Conservation (phyloP, 768 basidiomycete genomes). For the Asterophora lycoperdoides region DNA sequence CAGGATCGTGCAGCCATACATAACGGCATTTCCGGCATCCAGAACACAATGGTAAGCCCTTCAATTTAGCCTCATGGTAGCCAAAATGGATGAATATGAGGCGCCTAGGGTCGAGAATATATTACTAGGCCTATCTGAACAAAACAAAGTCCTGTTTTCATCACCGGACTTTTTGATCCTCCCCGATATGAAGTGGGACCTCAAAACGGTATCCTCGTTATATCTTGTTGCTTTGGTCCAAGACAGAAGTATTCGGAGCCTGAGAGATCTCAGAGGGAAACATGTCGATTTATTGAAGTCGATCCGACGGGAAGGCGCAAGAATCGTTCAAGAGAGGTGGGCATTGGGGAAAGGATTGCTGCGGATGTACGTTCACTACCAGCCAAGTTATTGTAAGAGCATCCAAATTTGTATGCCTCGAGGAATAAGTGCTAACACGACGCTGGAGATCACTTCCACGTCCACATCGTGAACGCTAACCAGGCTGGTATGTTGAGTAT, state of each 20-base stretch:
- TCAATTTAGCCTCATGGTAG: background rate
- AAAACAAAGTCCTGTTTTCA: conserved; percentile 64
- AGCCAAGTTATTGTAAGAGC: conserved; percentile 86
- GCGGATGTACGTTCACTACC: conserved; percentile 89
- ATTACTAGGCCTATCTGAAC: conserved; percentile 70
- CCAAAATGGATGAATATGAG: background rate
- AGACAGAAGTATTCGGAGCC: conserved; percentile 55
- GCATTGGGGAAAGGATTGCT: conserved; percentile 57
- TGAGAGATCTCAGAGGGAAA: conserved; percentile 66
- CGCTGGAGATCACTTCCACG: conserved; percentile 82
- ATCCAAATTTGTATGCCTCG: background rate
- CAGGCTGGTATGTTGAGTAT: conserved; percentile 65
- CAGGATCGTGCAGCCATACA: conserved; percentile 72
- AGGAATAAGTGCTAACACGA: background rate
- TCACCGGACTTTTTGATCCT: conserved; percentile 69
- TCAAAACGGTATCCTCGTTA: conserved; percentile 63
- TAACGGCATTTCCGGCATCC: conserved; percentile 64
- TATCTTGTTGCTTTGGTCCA: conserved; percentile 82
- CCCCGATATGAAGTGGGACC: conserved; percentile 98
- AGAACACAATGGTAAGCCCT: conserved; percentile 73
- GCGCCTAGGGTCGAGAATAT: conserved; percentile 78
- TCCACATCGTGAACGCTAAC: conserved; percentile 83
- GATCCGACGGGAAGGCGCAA: conserved; percentile 54
- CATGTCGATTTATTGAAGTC: conserved; percentile 67
- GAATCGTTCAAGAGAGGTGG: conserved; percentile 59